Percentiles rank a stretch among this genome's conserved stretches.
These are phyloP conservation scores for Rhododendron griersonianum DNA, from an alignment of 148 eudicot species.

Conservation along the genomic window DNA sequence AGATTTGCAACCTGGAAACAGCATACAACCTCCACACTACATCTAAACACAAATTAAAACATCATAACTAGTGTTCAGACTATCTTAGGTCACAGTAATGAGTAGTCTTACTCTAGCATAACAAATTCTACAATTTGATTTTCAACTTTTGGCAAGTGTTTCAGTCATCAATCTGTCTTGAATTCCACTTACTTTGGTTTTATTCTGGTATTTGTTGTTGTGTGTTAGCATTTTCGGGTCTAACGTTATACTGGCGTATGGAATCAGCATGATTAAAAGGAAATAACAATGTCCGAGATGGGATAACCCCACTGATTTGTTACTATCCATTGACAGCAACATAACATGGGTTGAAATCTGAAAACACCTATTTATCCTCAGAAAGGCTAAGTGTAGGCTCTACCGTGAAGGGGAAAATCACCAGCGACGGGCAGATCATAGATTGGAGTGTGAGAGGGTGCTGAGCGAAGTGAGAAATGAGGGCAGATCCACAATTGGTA, in stretches of 20 bases:
- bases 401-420: not conserved
- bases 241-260: not conserved
- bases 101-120: not conserved
- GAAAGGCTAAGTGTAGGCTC: not conserved
- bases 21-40: not conserved
- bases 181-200: not conserved
- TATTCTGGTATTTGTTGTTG: not conserved
- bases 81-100: not conserved
- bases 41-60: not conserved
- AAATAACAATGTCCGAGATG: too few species aligned
- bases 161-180: not conserved
- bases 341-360: not conserved
- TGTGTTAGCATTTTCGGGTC: not conserved
- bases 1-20: not conserved
- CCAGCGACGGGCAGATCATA: not conserved
- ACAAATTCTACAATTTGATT: not conserved
- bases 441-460: not conserved
- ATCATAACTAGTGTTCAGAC: not conserved
- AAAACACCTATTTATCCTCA: not conserved
- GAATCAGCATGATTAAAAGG: not conserved
- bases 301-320: too few species aligned
- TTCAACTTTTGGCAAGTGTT: not conserved
- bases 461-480: not conserved
- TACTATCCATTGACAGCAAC: too few species aligned
- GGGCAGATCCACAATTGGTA: not conserved